phyloP scores from a whole-genome alignment of 352 stramenopile species.

The Elongisporangium anandrum region DNA sequence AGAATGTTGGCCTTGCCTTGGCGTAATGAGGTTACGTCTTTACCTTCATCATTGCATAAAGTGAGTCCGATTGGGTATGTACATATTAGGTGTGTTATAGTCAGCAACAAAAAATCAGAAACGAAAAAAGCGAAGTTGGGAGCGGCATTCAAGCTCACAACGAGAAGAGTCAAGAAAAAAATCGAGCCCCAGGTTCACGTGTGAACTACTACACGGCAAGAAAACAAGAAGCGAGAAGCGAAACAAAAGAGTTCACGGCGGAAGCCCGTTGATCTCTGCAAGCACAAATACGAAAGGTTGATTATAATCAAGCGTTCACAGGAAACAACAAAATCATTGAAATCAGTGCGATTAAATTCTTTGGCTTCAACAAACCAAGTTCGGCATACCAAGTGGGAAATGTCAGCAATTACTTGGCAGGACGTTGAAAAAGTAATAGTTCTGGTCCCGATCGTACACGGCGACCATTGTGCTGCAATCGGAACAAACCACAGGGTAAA shows the following conservation, averaged over 20 bases:
- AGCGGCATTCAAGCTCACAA: conserved; percentile 9
- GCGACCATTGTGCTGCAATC: conserved; percentile 74
- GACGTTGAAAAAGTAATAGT: conserved; percentile 80
- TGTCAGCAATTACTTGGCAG: conserved; percentile 53
- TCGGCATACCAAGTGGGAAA: neutral
- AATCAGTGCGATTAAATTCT: neutral
- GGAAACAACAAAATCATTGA: neutral
- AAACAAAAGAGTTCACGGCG: neutral
- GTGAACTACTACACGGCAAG: neutral
- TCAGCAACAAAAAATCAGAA: conserved; percentile 11
- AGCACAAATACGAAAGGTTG: neutral
- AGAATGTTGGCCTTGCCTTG: conserved; percentile 50
- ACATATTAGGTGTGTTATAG: neutral
- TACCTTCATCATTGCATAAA: neutral
- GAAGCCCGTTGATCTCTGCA: neutral
- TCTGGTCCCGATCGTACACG: conserved; percentile 51
- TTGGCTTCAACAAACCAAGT: neutral
- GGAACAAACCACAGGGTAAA: conserved; percentile 61
- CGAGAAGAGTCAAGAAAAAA: neutral
- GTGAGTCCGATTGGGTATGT: neutral
- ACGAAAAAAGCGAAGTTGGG: conserved; percentile 17
- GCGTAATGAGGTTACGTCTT: conserved; percentile 17
- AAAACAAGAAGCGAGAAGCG: neutral
- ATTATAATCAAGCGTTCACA: neutral
- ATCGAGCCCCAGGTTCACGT: neutral